Base-by-base conservation (phyloP, 345 rosid genomes). In the Citrus cavaleriei region DNA sequence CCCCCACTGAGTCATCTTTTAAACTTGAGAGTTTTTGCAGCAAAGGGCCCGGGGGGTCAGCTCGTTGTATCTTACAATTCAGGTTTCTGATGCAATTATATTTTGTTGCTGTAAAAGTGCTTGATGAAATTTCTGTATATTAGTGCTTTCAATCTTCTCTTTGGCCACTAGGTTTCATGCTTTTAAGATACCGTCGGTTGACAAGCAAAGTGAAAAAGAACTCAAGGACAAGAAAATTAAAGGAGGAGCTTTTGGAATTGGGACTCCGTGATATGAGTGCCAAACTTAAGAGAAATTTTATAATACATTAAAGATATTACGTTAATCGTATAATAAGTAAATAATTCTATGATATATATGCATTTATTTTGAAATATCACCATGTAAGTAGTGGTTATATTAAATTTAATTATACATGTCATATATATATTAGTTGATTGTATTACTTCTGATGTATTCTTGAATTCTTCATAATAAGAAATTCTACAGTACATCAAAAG, bases 61-160 rank as follows among this genome's bases (percentile, higher is more conserved):
- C 75, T 62, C 34, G n/a, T 34, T 10, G 66, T 6, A 21, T 72
- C 32, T 9, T 46, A 66, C 30, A 63, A 34, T 70, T 25, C n/a
- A 30, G 72, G 51, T 73, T 79, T 79, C 68, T 8, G 82, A 34
- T 46, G 10, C 72, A 46, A 40, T 25, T 54, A 27, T 74, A n/a
- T 79, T 62, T 60, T 73, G 61, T 54, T n/a, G 13, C 10, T 30
- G 22, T 40, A 34, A 32, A 16, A 5, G 57, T 32, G 63, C 21
- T 35, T 1, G 51, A 7, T 59, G 22, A 3, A 25, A 28, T 18
- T 18, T 46, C 42, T 30, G 24, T 34, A 13, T 12, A 30, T 75
- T 37, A 35, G 19, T 25, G 68, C 77, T 74, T 74, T 73, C 38
- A 10, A 10, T 19, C 25, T 62, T 62, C 51, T 4, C 24, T 58